These are phyloP conservation scores for Solanum dulcamara DNA, from an alignment of 257 asterid species.

Conservation along the genomic window DNA sequence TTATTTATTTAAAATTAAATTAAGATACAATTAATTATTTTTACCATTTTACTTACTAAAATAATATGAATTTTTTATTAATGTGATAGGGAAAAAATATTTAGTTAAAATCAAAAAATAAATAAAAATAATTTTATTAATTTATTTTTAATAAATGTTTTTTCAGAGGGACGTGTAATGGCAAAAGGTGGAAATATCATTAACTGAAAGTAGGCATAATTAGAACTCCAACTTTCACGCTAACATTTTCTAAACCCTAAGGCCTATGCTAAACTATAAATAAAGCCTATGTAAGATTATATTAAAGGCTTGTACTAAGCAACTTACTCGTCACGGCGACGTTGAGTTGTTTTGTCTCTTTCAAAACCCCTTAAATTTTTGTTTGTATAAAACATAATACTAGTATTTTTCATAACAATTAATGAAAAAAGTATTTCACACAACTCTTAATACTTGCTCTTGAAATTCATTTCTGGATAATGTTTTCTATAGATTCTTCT, in stretches of 20 bases:
- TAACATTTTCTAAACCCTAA: not conserved
- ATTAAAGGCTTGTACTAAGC: not conserved
- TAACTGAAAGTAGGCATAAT: not conserved
- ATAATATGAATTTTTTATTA: too few relatives aligned
- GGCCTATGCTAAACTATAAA: not conserved
- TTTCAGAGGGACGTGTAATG: not conserved
- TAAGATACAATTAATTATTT: not conserved
- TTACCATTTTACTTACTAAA: not conserved
- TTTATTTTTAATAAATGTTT: not conserved
- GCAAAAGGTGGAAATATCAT: not conserved
- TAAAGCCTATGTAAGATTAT: not conserved
- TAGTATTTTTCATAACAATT: not conserved
- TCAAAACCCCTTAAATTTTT: not conserved
- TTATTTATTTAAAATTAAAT: not conserved
- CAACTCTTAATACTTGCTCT: not conserved
- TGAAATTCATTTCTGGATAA: not conserved
- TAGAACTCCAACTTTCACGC: not conserved
- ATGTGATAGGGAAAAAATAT: too few relatives aligned
- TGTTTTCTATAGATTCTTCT: not conserved
- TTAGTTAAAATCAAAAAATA: not conserved
- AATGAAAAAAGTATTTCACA: not conserved
- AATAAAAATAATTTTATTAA: not conserved
- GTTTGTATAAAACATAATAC: not conserved
- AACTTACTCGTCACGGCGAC: slow-evolving; percentile 33
- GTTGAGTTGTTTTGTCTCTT: slow-evolving; percentile 15